These are phyloP conservation scores for Talaromyces adpressus DNA, from an alignment of 495 filamentous ascomycete genomes.

Conservation along the genomic window DNA sequence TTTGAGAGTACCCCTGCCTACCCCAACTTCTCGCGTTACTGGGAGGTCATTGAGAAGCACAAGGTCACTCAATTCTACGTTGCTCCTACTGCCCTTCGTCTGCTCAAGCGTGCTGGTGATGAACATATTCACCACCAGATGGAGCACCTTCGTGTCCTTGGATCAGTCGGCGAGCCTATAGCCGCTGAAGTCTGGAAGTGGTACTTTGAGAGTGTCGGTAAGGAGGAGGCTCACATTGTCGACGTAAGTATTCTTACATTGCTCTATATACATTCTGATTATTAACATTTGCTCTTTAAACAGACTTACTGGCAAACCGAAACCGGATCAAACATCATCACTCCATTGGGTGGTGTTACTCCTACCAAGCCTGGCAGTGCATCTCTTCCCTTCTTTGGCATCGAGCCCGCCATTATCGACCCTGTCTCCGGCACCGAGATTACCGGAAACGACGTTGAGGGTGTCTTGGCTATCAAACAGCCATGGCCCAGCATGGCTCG, in stretches of 20 bases:
- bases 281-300: conserved; percentile 7
- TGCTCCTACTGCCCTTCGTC: conserved; percentile 84
- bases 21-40: conserved; percentile 96
- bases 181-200: conserved; percentile 99
- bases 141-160: conserved; percentile 81
- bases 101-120: conserved; percentile 92
- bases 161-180: conserved; percentile 98
- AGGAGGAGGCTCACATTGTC: conserved; percentile 86
- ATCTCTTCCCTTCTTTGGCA: conserved; percentile 80
- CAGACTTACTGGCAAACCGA: conserved; percentile 99
- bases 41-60: conserved; percentile 96
- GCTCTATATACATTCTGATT: conserved; percentile 10
- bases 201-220: conserved; percentile 96
- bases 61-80: conserved; percentile 98
- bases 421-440: conserved; percentile 93
- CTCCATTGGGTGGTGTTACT: conserved; percentile 49
- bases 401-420: conserved; percentile 97
- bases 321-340: conserved; percentile 85
- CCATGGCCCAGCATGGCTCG: conserved; percentile 98
- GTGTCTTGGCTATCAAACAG: conserved; percentile 96
- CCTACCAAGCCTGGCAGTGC: conserved; percentile 52
- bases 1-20: conserved; percentile 98
- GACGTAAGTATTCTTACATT: conserved; percentile 59
- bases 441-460: conserved; percentile 93
- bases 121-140: conserved; percentile 84